Evolutionary conservation across 1,284 basidiomycete genomes (phyloP).

Genomic region (Ustilago loliicola): DNA sequence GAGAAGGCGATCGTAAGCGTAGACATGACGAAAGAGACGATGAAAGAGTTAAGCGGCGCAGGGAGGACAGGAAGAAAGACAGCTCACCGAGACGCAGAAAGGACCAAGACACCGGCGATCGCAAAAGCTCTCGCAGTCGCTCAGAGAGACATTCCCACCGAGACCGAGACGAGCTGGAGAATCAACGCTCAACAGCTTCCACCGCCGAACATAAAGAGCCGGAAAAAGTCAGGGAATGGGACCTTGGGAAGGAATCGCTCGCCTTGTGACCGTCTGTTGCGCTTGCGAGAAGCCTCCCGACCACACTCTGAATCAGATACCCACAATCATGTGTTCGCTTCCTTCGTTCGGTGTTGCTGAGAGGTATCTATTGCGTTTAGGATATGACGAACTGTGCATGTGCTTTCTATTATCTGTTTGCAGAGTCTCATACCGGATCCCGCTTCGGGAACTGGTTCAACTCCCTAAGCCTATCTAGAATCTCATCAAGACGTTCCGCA

Average conservation of each 20-base stretch:
- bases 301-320: not conserved
- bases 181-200: not conserved
- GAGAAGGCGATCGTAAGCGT: not conserved
- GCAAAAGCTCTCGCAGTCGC: not conserved
- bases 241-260: conserved; percentile 34
- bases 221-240: conserved; percentile 41
- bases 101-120: not conserved
- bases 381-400: not conserved
- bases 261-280: conserved; percentile 8
- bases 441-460: conserved; percentile 29
- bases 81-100: not conserved
- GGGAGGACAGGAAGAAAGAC: not conserved
- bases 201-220: not conserved
- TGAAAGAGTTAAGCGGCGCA: conserved; percentile 1
- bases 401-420: not conserved
- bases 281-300: not conserved
- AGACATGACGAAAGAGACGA: not conserved
- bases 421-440: conserved; percentile 1
- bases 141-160: not conserved
- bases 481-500: conserved; percentile 22
- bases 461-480: conserved; percentile 26
- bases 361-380: not conserved
- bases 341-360: not conserved
- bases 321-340: not conserved
- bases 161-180: not conserved